Percentiles rank a stretch among this genome's conserved stretches.
These are phyloP conservation scores for Colletotrichum chlorophyti DNA, from an alignment of 2,329 filamentous ascomycete genomes.

Conservation along the genomic window DNA sequence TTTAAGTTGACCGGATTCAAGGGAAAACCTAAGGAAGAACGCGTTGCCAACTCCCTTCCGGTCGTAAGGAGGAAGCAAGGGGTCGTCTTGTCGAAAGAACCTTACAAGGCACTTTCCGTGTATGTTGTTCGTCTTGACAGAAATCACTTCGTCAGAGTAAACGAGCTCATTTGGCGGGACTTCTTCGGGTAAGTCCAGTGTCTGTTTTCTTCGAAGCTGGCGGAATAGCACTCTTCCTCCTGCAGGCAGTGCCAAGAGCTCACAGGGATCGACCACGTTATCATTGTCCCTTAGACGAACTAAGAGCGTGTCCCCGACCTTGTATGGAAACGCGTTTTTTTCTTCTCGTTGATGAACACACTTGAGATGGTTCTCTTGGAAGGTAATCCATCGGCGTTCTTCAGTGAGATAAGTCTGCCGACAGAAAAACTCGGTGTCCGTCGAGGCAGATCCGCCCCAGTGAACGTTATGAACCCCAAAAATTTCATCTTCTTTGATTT, in stretches of 20 bases:
- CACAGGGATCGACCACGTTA: conserved; percentile 63
- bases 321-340: conserved; percentile 40
- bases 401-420: conserved; percentile 71
- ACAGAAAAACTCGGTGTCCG: conserved; percentile 66
- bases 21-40: conserved; percentile 65
- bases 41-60: conserved; percentile 69
- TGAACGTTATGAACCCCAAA: conserved; percentile 63
- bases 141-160: conserved; percentile 54
- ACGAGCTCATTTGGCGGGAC: conserved; percentile 64
- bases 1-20: conserved; percentile 27
- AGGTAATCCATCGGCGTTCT: conserved; percentile 66
- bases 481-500: conserved; percentile 62
- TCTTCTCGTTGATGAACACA: conserved; percentile 51
- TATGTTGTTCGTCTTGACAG: conserved; percentile 49
- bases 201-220: conserved; percentile 55
- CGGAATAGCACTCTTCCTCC: conserved; percentile 51
- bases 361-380: conserved; percentile 59
- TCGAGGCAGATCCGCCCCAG: conserved; percentile 59
- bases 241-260: conserved; percentile 52
- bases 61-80: conserved; percentile 69
- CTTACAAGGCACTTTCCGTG: conserved; percentile 65
- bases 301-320: conserved; percentile 67
- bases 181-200: conserved; percentile 41
- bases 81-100: conserved; percentile 51
- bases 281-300: conserved; percentile 37